Conservation (phyloP, 257 asterid genomes). For the Eucommia ulmoides region DNA sequence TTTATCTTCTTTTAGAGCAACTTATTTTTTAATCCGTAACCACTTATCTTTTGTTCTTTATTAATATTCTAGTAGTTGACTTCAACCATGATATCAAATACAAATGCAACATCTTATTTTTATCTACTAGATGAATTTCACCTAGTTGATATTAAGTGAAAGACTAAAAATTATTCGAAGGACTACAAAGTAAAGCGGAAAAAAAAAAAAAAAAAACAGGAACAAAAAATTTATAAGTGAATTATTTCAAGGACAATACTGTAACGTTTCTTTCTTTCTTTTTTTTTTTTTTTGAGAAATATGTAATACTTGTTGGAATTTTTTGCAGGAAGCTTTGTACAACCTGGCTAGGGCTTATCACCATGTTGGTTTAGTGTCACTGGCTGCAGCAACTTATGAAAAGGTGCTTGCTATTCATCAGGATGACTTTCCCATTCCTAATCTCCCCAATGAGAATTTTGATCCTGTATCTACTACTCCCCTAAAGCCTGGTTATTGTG, state of each 20-base stretch:
- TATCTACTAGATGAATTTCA: no score
- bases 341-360: conserved; percentile 17
- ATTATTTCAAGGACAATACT: not conserved
- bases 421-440: conserved; percentile 12
- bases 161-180: no score
- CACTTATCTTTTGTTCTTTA: no score
- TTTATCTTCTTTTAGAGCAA: no score
- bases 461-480: not conserved
- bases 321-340: conserved; percentile 10
- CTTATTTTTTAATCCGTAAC: no score
- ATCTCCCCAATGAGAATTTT: conserved; percentile 2
- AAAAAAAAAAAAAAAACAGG: no score
- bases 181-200: no score
- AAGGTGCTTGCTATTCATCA: conserved; percentile 8
- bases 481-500: conserved; percentile 6
- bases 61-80: no score
- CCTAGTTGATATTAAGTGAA: no score
- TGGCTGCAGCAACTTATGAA: conserved; percentile 13
- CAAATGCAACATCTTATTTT: no score
- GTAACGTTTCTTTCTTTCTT: not conserved
- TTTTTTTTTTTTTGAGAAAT: not conserved
- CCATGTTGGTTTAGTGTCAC: conserved; percentile 9
- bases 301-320: not conserved
- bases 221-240: not conserved
- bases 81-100: no score